These are phyloP conservation scores for Solanum hybrid DNA, from an alignment of 305 asterid species.

Conservation along the genomic window DNA sequence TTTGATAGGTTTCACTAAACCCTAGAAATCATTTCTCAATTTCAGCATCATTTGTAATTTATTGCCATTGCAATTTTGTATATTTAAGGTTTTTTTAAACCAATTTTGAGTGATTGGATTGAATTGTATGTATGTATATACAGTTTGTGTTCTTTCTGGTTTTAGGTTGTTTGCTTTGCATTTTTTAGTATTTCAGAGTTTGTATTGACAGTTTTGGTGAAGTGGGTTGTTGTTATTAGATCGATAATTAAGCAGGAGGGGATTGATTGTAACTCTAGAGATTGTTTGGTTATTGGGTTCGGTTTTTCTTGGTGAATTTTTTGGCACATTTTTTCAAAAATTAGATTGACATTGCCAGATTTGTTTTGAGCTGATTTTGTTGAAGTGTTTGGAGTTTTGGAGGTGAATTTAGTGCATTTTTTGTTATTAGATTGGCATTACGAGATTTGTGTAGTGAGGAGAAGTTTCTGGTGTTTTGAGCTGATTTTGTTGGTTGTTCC, in stretches of 20 bases:
- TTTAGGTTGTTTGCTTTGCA: not conserved
- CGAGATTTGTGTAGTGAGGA: not conserved
- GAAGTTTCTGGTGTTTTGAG: not conserved
- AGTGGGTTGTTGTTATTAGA: constrained; percentile 15
- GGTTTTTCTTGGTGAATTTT: not conserved
- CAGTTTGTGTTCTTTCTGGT: not conserved
- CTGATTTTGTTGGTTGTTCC: not conserved
- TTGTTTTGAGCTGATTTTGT: constrained; percentile 11
- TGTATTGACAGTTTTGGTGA: not conserved
- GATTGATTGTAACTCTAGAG: constrained; percentile 13
- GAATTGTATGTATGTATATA: not conserved
- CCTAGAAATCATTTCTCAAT: not conserved
- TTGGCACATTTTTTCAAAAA: not conserved
- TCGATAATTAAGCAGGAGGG: constrained; percentile 1
- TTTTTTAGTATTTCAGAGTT: not conserved
- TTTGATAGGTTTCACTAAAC: not conserved
- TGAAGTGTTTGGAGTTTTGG: not conserved
- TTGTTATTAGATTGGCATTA: not conserved
- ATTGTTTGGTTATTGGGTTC: constrained; percentile 15
- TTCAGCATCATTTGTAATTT: not conserved
- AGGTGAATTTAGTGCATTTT: not conserved
- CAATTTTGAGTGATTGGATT: not conserved
- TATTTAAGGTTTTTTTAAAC: not conserved
- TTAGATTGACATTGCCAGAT: not conserved
- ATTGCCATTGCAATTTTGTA: not conserved